Base-by-base conservation (phyloP, 768 basidiomycete genomes). In the Piloderma croceum region DNA sequence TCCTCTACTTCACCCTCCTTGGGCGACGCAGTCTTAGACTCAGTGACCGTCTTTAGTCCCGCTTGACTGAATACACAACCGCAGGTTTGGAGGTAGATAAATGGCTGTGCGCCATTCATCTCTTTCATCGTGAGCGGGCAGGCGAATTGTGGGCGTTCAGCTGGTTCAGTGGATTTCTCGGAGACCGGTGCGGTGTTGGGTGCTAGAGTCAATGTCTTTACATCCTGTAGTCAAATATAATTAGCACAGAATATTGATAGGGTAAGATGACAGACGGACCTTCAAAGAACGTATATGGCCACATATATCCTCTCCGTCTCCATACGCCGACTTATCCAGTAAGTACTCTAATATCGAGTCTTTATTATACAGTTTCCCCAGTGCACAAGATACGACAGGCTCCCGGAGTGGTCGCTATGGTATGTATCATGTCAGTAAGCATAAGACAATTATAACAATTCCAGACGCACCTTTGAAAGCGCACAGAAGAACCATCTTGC, bases 341-440 rank as follows among this genome's bases (percentile, higher is more conserved):
- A 97, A 70, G 62, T 82, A 94, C 59, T 96, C 90, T 29, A 99
- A 76, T 20, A 99, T 69, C 1, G 93, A 79, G 51, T 94, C 94
- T 57, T 94, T 96, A 64, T 97, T 99, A 59, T 97, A 98, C 1
- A 99, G 68, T 60, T 93, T 94, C 9, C 96, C 96, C 0, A 97
- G 72, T 1, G 81, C 81, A 62, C 91, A 94, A 0, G 92, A 83
- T 0, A 97, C 96, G 5, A 97, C 70, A 0, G 96, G 96, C 43
- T 89, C 81, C 53, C 83, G 80, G 2, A 98, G 71, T n/a, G 81
- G 82, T 39, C 77, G 76, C 90, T 93, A 54, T 25, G 38, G 4
- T 17, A 6, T 19, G 15, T 25, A 31, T 42, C 31, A 23, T 17
- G 3, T 21, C 6, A 24, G 15, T 20, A n/a, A n/a, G 11, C n/a